Conservation (phyloP, 78 protist genomes). For the Dictyostelium brefeldianum region DNA sequence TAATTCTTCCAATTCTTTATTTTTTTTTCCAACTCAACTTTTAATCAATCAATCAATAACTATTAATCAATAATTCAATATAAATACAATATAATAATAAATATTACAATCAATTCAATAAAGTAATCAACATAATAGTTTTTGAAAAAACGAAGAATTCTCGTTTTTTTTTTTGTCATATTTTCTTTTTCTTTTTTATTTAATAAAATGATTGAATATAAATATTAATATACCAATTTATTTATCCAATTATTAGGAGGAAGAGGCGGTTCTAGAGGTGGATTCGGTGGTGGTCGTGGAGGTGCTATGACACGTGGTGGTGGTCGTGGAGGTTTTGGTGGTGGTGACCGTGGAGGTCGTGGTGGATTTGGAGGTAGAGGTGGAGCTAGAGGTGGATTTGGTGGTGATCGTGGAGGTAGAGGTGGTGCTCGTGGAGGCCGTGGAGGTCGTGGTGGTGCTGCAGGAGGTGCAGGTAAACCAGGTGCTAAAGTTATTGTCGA, state of each 20-base stretch:
- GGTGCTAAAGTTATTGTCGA: constrained; percentile 95
- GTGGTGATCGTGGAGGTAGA: constrained; percentile 71
- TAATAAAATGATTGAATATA: too few relatives aligned
- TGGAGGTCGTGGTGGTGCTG: constrained; percentile 74
- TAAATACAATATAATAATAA: too few relatives aligned
- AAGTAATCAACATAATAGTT: too few relatives aligned
- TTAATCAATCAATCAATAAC: too few relatives aligned
- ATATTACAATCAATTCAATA: too few relatives aligned
- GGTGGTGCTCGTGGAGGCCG: constrained; percentile 76
- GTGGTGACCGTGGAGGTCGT: constrained; percentile 39
- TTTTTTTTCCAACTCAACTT: too few relatives aligned
- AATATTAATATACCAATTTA: not conserved
- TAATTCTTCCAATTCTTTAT: too few relatives aligned
- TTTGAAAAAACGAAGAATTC: not conserved
- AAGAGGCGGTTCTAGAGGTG: constrained; percentile 76
- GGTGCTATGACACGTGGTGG: constrained; percentile 70
- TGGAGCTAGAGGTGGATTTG: constrained; percentile 69
- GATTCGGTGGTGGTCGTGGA: constrained; percentile 68
- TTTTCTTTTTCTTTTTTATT: too few relatives aligned
- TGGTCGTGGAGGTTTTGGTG: constrained; percentile 81
- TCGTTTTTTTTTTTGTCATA: not conserved
- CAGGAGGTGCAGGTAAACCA: constrained; percentile 86
- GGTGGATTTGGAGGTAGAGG: constrained; percentile 58
- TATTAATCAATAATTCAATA: too few relatives aligned
- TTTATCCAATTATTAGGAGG: not conserved